These are phyloP conservation scores for Centrapalus pauciflorus DNA, from an alignment of 129 eudicot genomes.

Conservation along the genomic window DNA sequence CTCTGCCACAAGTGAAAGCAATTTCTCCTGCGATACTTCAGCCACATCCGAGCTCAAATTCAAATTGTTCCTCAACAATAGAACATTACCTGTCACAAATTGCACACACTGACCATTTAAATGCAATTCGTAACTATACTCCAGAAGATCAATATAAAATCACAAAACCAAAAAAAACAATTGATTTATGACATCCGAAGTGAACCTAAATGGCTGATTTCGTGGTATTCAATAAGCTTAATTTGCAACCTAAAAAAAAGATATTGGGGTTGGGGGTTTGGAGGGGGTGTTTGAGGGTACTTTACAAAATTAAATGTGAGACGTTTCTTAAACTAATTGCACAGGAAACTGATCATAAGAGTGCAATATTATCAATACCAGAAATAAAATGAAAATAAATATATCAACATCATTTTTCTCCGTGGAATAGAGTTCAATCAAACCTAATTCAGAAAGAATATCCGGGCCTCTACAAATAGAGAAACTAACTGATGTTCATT, in stretches of 20 bases:
- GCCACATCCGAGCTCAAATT: slow-evolving; percentile 59
- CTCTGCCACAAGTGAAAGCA: slow-evolving; percentile 85
- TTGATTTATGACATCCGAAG: not conserved
- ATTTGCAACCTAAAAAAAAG: not conserved
- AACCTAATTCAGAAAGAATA: slow-evolving; percentile 17
- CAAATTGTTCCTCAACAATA: slow-evolving; percentile 68
- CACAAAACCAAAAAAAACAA: not conserved
- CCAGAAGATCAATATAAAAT: not conserved
- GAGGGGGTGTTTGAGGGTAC: too few relatives aligned
- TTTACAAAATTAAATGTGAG: not conserved
- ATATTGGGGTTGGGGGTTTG: too few relatives aligned
- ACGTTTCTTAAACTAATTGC: not conserved
- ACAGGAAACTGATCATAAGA: slow-evolving; percentile 2
- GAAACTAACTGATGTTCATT: not conserved
- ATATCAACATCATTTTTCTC: not conserved
- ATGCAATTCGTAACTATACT: slow-evolving; percentile 2
- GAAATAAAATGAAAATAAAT: not conserved
- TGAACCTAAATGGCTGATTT: not conserved
- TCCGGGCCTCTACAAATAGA: not conserved
- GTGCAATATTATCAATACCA: not conserved
- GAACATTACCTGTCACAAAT: slow-evolving; percentile 66
- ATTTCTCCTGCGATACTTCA: slow-evolving; percentile 84
- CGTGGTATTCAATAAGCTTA: not conserved
- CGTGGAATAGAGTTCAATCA: not conserved
- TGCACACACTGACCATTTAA: slow-evolving; percentile 16